A percentile compares a stretch with the other conserved stretches of the same genome.
Conservation (phyloP, 306 rosid genomes). For the Psophocarpus tetragonolobus region DNA sequence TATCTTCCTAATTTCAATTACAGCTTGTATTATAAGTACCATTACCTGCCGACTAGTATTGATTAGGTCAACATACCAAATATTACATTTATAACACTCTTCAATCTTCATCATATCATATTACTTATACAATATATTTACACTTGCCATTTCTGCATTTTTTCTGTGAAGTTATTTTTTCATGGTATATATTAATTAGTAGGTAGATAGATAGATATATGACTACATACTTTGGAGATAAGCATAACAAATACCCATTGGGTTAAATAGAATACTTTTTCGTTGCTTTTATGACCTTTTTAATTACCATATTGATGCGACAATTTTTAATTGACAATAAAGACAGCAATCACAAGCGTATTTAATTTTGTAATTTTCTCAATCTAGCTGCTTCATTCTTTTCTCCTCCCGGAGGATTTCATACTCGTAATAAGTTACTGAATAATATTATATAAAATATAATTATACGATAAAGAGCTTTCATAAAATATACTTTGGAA, state of each 20-base stretch:
- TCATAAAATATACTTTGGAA: background rate
- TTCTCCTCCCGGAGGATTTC: background rate
- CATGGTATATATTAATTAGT: background rate
- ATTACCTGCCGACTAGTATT: background rate
- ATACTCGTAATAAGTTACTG: background rate
- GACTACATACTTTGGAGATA: background rate
- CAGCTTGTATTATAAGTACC: background rate
- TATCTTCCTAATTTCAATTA: conserved; percentile 12
- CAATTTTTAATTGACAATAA: background rate
- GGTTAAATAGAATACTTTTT: background rate
- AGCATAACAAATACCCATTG: background rate
- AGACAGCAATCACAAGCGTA: background rate
- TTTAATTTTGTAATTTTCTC: background rate
- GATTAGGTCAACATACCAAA: conserved; percentile 14
- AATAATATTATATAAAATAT: background rate
- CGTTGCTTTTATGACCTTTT: background rate
- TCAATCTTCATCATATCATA: background rate
- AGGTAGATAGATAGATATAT: background rate
- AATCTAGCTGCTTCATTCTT: background rate
- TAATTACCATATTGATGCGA: background rate
- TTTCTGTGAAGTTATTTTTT: background rate
- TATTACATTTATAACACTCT: background rate
- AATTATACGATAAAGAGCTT: background rate
- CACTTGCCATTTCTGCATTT: background rate
- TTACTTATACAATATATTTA: too few species aligned